Evolutionary conservation across 2,329 filamentous ascomycete genomes (phyloP).

Genomic region (Lasiodiplodia hormozganensis): DNA sequence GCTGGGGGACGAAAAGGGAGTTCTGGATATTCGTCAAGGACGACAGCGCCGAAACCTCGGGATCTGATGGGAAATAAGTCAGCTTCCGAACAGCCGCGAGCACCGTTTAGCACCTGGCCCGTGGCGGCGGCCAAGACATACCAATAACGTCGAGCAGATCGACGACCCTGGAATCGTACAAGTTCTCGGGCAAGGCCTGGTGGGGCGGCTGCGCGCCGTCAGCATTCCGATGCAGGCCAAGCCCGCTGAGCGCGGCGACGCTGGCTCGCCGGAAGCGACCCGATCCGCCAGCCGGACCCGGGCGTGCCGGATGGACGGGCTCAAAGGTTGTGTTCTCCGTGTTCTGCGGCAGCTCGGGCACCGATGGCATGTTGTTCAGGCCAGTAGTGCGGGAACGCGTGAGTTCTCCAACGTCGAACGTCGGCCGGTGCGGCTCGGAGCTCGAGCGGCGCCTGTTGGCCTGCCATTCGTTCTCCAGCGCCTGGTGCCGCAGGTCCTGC

Average conservation of each 20-base stretch:
- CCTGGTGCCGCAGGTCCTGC: conserved; percentile 6
- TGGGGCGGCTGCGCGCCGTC: not conserved
- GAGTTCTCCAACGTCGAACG: conserved; percentile 18
- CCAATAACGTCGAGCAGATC: conserved; percentile 73
- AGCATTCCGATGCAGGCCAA: conserved; percentile 13
- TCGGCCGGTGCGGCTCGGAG: conserved; percentile 28
- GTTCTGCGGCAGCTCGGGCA: conserved; percentile 19
- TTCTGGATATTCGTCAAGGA: conserved; percentile 91
- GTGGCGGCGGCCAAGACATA: conserved; percentile 47
- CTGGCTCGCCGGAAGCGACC: conserved; percentile 24
- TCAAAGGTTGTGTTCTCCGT: conserved; percentile 7
- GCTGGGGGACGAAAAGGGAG: conserved; percentile 82
- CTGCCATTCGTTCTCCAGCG: conserved; percentile 20
- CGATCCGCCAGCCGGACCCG: conserved; percentile 1
- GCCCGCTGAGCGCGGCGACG: conserved; percentile 11
- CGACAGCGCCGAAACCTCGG: conserved; percentile 81
- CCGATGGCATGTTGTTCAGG: conserved; percentile 25
- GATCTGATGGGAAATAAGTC: conserved; percentile 61
- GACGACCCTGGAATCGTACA: conserved; percentile 69
- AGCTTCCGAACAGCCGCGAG: conserved; percentile 1
- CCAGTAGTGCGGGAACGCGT: conserved; percentile 14
- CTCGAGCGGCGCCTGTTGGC: conserved; percentile 28
- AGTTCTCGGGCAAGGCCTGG: conserved; percentile 17
- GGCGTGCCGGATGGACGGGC: conserved; percentile 10
- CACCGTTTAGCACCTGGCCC: conserved; percentile 35